Evolutionary conservation across 305 asterid genomes (phyloP).

Genomic region (Fraxinus nigra): DNA sequence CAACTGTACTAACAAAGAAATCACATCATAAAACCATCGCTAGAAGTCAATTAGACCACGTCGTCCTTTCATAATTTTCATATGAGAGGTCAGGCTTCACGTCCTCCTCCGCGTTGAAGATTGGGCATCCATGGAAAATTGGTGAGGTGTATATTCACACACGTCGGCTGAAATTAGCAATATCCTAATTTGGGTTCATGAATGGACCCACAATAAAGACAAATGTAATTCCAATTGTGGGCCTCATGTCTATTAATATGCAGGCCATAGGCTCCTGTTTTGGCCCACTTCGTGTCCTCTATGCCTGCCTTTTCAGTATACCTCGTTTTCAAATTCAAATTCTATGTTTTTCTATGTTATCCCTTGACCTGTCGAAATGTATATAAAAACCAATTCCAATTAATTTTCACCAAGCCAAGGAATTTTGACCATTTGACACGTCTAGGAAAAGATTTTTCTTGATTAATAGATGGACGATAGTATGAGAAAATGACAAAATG

Average conservation of each 20-base stretch:
- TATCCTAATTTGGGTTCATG: neutral
- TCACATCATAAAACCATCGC: neutral
- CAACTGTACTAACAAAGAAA: too few species aligned
- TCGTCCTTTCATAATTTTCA: neutral
- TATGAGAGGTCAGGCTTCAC: neutral
- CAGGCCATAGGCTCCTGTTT: slow-evolving; percentile 22
- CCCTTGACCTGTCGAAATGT: neutral
- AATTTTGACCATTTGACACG: neutral
- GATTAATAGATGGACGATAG: neutral
- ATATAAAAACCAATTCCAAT: neutral
- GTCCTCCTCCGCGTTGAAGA: neutral
- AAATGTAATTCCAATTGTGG: slow-evolving; percentile 14
- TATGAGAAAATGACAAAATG: too few species aligned
- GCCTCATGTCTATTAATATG: slow-evolving; percentile 26
- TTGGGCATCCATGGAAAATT: neutral
- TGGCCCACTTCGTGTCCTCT: slow-evolving; percentile 17
- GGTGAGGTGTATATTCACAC: slow-evolving; percentile 29
- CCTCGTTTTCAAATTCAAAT: slow-evolving; percentile 7
- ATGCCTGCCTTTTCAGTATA: slow-evolving; percentile 1
- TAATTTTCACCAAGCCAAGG: neutral
- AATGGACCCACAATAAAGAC: slow-evolving; percentile 20
- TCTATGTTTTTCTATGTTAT: neutral
- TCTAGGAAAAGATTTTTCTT: neutral
- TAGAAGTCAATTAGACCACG: neutral
- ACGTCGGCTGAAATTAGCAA: slow-evolving; percentile 29